Percentiles rank a stretch among this genome's conserved stretches.
These are phyloP conservation scores for Sporothrix pseudoabietina DNA, from an alignment of 2,329 filamentous ascomycete species.

Conservation along the genomic window DNA sequence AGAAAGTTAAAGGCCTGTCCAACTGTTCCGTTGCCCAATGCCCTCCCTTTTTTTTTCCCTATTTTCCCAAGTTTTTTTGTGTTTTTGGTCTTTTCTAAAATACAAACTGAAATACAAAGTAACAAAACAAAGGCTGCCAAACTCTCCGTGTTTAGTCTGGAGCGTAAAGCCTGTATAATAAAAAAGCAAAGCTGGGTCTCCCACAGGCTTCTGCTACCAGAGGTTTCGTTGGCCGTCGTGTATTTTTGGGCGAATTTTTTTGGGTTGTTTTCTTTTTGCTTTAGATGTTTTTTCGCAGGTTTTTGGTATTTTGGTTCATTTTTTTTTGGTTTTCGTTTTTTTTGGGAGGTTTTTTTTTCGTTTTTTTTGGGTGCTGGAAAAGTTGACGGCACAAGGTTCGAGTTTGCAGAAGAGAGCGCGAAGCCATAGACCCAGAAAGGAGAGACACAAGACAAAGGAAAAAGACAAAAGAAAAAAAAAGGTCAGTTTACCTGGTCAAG, in stretches of 20 bases:
- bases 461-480: neutral
- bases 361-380: neutral
- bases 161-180: neutral
- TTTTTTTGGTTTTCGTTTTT: neutral
- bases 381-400: neutral
- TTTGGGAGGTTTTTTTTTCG: neutral
- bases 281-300: neutral
- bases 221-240: too few relatives aligned
- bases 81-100: neutral
- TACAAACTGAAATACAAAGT: neutral
- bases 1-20: neutral
- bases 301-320: neutral
- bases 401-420: neutral
- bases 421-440: neutral
- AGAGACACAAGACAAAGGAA: neutral
- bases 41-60: neutral
- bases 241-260: neutral
- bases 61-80: neutral
- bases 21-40: neutral
- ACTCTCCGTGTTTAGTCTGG: neutral
- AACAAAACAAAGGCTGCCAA: neutral
- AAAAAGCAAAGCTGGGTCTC: neutral
- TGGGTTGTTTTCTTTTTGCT: too few relatives aligned
- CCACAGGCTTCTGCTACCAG: too few relatives aligned
- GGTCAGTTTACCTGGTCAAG: neutral